Evolutionary conservation across 148 eudicot species (phyloP), one percentile per base, ranked within the genome.

Genomic region (Rhododendron molle): DNA sequence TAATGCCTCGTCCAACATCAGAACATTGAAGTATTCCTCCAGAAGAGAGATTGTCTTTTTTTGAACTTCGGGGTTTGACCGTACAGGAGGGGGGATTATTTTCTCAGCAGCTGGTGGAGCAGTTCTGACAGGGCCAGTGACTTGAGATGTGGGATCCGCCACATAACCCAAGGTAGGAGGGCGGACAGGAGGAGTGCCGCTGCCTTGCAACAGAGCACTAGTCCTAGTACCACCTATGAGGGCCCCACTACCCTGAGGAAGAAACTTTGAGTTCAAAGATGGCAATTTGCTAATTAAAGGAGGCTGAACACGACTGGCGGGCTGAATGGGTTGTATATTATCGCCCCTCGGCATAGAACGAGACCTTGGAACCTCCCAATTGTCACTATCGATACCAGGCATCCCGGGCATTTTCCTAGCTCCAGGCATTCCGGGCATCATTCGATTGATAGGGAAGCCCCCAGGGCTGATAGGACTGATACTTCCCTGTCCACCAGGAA

Each of bases 391-490:
- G 30, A 91, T 78, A 52, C 91, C 95, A 0, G 98, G 94, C 90
- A 89, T 90, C 11, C 96, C 95, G 1, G 96, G 95, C 95, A 92
- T 91, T 87, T 88, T 94, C 83, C 95, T 88, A 12, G 88, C 21
- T 21, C 96, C 96, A 0, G 98, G 99, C 95, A 90, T 92, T 65
- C 99, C 99, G 0, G 98, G 99, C 98, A 97, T 97, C 98, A 95
- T 93, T 67, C 96, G 93, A 83, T 94, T 94, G 72, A 89, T 83
- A 10, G 91, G 91, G 79, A 86, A 94, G 28, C 95, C 93, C 32
- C 89, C 92, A 12, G 96, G 91, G 79, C 76, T 71, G 38, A 71
- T 32, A 71, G 76, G 76, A 71, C 91, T 82, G 5, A 88, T 76
- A 84, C 81, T 90, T 47, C 96, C 96, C 86, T 92, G 98, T 36